Base-by-base conservation (phyloP, 73 alveolate species). In the Stentor roeselii region DNA sequence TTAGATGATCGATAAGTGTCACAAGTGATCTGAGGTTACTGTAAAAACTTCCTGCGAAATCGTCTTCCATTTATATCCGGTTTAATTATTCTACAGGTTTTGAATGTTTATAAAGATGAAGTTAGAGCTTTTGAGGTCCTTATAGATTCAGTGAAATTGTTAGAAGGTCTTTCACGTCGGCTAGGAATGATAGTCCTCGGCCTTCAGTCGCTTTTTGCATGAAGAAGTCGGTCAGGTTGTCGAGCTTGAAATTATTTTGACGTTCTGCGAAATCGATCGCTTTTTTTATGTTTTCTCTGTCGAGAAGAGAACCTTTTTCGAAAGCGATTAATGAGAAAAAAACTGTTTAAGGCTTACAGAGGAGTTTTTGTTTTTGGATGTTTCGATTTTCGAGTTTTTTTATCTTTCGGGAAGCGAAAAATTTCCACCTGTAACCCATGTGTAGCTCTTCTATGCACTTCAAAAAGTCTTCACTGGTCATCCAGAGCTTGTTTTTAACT, bases 1-100 rank as follows among this genome's bases (percentile, higher is more conserved):
- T 91, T 78, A 97, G 94, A 89, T 96, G 97, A 90, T 97, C 99
- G 39, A 87, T 88, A 60, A 86, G 83, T 39, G 80, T 41, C 14
- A 87, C 78, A 42, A 83, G 59, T 39, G 90, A 59, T 86, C 91
- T 86, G 59, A 86, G 67, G 67, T 86, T 86, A 37, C 76, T 78
- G 59, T 78, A 78, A 58, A 86, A 84, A 42, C 74, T 27, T 59
- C 88, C 88, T 30, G n/a, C n/a, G n/a, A n/a, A n/a, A n/a, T n/a
- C n/a, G n/a, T n/a, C n/a, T n/a, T n/a, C n/a, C n/a, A n/a, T n/a
- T n/a, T n/a, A n/a, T n/a, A n/a, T n/a, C n/a, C n/a, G n/a, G n/a
- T n/a, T n/a, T n/a, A n/a, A n/a, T n/a, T n/a, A n/a, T n/a, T n/a
- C n/a, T n/a, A n/a, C n/a, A n/a, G n/a, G n/a, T n/a, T n/a, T n/a